phyloP scores from a whole-genome alignment of 306 rosid species.

The Malus sylvestris region DNA sequence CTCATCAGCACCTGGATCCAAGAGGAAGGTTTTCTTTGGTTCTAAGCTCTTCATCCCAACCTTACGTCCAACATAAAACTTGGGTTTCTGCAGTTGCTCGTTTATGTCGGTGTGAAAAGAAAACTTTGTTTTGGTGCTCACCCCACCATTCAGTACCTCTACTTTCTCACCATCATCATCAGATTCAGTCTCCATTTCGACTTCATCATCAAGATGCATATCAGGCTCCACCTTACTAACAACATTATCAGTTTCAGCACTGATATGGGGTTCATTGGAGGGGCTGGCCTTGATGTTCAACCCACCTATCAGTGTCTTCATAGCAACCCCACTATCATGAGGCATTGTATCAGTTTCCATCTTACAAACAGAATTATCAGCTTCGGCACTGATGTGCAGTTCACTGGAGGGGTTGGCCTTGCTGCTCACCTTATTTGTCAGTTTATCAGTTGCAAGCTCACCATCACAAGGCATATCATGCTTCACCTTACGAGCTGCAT shows the following conservation, averaged over 20 bases:
- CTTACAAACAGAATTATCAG: not conserved
- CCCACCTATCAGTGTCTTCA: not conserved
- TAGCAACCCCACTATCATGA: not conserved
- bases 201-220: not conserved
- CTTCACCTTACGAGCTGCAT: not conserved
- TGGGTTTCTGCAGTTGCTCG: conserved; percentile 4
- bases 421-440: not conserved
- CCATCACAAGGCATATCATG: not conserved
- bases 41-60: conserved; percentile 2
- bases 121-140: conserved; percentile 11
- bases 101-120: conserved; percentile 1
- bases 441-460: not conserved
- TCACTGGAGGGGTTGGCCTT: conserved; percentile 1
- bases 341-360: not conserved
- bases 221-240: not conserved
- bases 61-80: conserved; percentile 17
- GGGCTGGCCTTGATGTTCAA: not conserved
- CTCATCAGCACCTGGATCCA: conserved; percentile 18
- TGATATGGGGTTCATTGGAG: not conserved
- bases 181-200: conserved; percentile 1
- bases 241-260: not conserved
- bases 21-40: not conserved
- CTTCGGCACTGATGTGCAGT: not conserved
- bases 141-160: not conserved
- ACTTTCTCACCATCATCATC: conserved; percentile 8